Evolutionary conservation across 176 grass and related monocot genomes (phyloP).

Genomic region (Avena atlantica): DNA sequence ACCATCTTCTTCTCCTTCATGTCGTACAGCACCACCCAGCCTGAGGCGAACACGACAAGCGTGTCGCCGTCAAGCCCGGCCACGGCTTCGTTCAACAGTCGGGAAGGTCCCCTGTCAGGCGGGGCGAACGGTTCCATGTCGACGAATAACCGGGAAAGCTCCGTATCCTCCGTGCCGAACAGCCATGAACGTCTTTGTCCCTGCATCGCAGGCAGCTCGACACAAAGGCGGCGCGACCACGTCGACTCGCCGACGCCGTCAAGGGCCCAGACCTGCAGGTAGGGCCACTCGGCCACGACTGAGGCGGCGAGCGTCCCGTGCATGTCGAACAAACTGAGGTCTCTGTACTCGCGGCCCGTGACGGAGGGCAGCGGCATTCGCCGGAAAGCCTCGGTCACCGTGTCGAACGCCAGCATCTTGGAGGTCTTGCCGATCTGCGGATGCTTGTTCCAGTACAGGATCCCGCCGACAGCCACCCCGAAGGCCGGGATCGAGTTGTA

Average conservation of each 20-base stretch:
- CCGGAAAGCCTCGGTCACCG: neutral
- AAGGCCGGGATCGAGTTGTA: neutral
- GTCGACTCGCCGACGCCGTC: neutral
- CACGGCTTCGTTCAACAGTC: neutral
- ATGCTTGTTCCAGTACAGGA: neutral
- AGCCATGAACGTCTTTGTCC: neutral
- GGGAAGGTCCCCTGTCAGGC: too few species aligned
- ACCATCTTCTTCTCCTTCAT: neutral
- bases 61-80: neutral
- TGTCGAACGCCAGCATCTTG: neutral
- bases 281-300: neutral
- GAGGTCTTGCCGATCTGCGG: neutral
- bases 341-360: neutral
- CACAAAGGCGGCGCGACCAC: neutral
- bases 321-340: neutral
- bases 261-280: neutral
- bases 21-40: conserved; percentile 1
- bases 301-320: neutral
- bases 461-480: neutral
- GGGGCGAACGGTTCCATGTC: neutral
- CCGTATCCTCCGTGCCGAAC: neutral
- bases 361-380: neutral
- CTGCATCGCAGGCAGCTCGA: neutral
- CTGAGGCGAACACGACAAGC: neutral
- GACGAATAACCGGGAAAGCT: neutral